Evolutionary conservation across 1,284 basidiomycete species (phyloP).

Genomic region (Megacollybia platyphylla): DNA sequence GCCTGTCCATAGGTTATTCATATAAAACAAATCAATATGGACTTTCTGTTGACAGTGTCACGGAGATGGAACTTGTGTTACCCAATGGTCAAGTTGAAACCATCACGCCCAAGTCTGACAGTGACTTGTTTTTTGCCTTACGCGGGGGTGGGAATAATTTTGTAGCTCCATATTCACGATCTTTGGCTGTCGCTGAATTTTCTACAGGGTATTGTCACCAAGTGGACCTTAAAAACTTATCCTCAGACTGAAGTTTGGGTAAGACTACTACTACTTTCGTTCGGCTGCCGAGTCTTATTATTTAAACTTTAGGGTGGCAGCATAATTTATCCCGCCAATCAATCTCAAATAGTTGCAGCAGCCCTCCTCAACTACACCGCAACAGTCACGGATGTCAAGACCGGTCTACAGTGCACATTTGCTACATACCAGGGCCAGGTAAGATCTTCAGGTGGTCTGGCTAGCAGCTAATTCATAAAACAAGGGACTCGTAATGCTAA

Average conservation of each 20-base stretch:
- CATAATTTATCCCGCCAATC: too few relatives aligned
- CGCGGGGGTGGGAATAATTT: constrained; percentile 53
- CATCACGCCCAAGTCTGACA: constrained; percentile 16
- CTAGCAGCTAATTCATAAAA: too few relatives aligned
- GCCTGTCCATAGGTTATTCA: constrained; percentile 18
- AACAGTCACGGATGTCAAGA: too few relatives aligned
- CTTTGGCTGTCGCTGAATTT: background rate
- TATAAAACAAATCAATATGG: constrained; percentile 24
- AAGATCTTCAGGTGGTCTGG: too few relatives aligned
- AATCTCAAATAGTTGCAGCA: too few relatives aligned
- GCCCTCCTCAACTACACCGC: too few relatives aligned
- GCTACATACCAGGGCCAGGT: too few relatives aligned
- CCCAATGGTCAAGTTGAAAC: constrained; percentile 20
- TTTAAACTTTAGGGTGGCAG: too few relatives aligned
- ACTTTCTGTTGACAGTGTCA: constrained; percentile 25
- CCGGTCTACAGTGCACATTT: too few relatives aligned
- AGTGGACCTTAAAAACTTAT: constrained; percentile 38
- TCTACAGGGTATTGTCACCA: constrained; percentile 44
- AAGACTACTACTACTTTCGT: constrained; percentile 6
- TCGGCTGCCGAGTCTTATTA: too few relatives aligned
- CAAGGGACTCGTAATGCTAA: too few relatives aligned
- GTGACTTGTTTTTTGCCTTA: constrained; percentile 20
- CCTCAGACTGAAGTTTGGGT: constrained; percentile 52
- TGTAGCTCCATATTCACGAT: constrained; percentile 17
- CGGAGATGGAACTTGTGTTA: constrained; percentile 21